Evolutionary conservation across 139 green algal species (phyloP), one percentile per base, ranked within the genome.

Genomic region (Zygnema circumcarinatum): DNA sequence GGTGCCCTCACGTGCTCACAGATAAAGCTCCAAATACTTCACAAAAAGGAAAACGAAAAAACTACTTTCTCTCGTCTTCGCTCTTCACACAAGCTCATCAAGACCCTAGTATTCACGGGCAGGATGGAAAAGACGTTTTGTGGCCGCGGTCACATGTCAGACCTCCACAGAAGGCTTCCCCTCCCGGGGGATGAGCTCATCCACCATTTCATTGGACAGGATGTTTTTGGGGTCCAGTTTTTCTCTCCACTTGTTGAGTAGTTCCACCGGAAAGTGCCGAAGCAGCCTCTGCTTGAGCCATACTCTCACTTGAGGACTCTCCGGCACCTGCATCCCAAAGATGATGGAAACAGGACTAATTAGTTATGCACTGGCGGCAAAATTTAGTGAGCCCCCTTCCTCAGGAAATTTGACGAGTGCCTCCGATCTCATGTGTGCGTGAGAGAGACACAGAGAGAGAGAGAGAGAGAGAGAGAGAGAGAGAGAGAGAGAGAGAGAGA

Each of bases 201-300:
- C 83, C 0, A 88, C 22, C 22, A 88, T 32, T 16, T 78, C 83
- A 88, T 97, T 98, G 31, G 87, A 90, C 41, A 99, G 86, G 0
- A 98, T 93, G 81, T 97, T 95, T 38, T 94, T 92, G 1, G 97
- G 97, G 87, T 99, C 86, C 2, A 93, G n/a, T 69, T 91, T 36
- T 35, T 74, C 67, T 1, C 91, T 36, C 80, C 73, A 29, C 67
- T 40, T 72, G 32, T 79, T 47, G 2, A 86, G 67, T 52, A 54
- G 52, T 25, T 62, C 84, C 76, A 90, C 38, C 3, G 38, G 52
- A 42, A 85, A 88, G 16, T 56, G 3, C 38, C 73, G 22, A 1
- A 22, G 38, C 1, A 89, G 0, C 29, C 83, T 38, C 42, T 84
- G 31, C 52, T 79, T 83, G 82, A 94, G 74, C 3, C 47, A 52